Evolutionary conservation across 495 filamentous ascomycete genomes (phyloP).

Genomic region (Aspergillus avenaceus): DNA sequence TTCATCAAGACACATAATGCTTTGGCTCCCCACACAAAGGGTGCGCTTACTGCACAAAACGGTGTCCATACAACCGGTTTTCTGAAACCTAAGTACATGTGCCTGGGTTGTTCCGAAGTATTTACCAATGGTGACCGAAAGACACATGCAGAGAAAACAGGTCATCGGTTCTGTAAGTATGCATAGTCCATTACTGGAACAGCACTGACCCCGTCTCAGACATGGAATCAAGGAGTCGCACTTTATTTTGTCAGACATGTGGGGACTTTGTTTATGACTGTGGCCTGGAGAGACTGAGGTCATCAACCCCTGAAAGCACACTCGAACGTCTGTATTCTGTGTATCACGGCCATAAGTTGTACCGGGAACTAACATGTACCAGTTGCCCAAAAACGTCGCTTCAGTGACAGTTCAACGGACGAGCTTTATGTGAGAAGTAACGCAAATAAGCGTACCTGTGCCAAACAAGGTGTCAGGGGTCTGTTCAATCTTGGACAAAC

Average conservation of each 20-base stretch:
- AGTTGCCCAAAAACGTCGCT: slow-evolving; percentile 23
- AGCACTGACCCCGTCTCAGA: slow-evolving; percentile 46
- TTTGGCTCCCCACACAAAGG: slow-evolving; percentile 28
- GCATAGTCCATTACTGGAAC: not conserved
- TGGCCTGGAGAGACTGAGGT: slow-evolving; percentile 64
- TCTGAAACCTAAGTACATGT: slow-evolving; percentile 41
- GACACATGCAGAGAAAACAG: slow-evolving; percentile 37
- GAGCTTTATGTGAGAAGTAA: slow-evolving; percentile 42
- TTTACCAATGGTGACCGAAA: slow-evolving; percentile 31
- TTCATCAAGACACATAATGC: slow-evolving; percentile 33
- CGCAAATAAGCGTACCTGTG: slow-evolving; percentile 40
- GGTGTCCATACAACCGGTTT: slow-evolving; percentile 23
- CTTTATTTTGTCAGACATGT: slow-evolving; percentile 79
- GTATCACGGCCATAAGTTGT: not conserved
- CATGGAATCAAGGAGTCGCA: slow-evolving; percentile 74
- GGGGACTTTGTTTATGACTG: slow-evolving; percentile 86
- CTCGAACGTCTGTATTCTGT: slow-evolving; percentile 17
- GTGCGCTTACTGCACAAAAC: slow-evolving; percentile 19
- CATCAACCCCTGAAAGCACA: slow-evolving; percentile 23
- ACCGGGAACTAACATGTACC: not conserved
- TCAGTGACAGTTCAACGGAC: slow-evolving; percentile 28
- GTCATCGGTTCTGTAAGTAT: slow-evolving; percentile 40
- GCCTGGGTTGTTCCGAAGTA: slow-evolving; percentile 35
- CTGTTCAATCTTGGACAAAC: slow-evolving; percentile 92
- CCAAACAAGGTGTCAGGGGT: slow-evolving; percentile 63